Evolutionary conservation across 2,329 filamentous ascomycete genomes (phyloP).

Genomic region (Periconia macrospinosa): DNA sequence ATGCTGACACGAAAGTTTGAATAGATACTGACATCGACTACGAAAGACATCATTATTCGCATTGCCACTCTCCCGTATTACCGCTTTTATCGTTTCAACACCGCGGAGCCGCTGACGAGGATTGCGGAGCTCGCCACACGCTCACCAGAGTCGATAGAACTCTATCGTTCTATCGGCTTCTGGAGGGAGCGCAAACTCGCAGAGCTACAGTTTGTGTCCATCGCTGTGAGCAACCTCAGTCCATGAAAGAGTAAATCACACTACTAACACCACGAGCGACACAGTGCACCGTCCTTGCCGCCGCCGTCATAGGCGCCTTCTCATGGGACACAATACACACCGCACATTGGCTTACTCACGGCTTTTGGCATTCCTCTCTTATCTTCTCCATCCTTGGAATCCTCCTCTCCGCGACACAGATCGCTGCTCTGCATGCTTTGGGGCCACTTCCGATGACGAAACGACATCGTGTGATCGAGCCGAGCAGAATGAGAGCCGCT

Average conservation of each 20-base stretch:
- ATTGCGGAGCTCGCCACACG: constrained; percentile 9
- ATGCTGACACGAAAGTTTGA: not conserved
- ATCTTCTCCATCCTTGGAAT: constrained; percentile 14
- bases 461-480: no score
- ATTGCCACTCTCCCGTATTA: constrained; percentile 14
- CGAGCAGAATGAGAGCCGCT: not conserved
- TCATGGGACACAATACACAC: constrained; percentile 14
- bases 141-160: not conserved
- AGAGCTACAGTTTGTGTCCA: constrained; percentile 16
- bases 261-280: no score
- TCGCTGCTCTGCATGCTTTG: constrained; percentile 7
- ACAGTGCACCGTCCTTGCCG: constrained; percentile 15
- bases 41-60: not conserved
- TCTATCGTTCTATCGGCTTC: not conserved
- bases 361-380: constrained; percentile 14
- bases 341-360: constrained; percentile 15
- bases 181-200: constrained; percentile 14
- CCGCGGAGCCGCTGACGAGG: constrained; percentile 4
- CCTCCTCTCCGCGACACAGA: constrained; percentile 9
- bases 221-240: constrained; percentile 6
- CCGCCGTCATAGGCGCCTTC: constrained; percentile 16
- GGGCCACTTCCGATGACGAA: not conserved
- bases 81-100: constrained; percentile 17
- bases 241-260: not conserved
- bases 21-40: not conserved